These are phyloP conservation scores for Phanerodontia chrysosporium DNA, from an alignment of 768 basidiomycete genomes.

Conservation along the genomic window DNA sequence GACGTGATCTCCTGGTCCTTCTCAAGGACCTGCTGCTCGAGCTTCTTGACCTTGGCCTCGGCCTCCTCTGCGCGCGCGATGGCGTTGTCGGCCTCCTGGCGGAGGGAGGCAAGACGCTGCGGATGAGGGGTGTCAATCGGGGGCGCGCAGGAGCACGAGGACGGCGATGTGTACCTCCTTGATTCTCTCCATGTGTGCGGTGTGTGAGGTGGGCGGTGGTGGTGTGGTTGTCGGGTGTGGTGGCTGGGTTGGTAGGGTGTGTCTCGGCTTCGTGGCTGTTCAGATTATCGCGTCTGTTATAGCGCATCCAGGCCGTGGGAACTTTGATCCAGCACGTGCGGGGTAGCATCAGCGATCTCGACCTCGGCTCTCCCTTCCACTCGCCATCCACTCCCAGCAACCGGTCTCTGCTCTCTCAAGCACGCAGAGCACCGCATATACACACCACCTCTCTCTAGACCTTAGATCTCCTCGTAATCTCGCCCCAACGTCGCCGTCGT, in stretches of 20 bases:
- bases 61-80: constrained; percentile 81
- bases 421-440: background rate
- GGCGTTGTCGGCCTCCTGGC: constrained; percentile 80
- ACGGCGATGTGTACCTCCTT: constrained; percentile 34
- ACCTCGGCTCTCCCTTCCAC: background rate
- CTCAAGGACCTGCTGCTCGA: constrained; percentile 67
- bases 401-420: background rate
- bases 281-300: constrained; percentile 21
- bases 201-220: constrained; percentile 14
- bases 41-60: constrained; percentile 77
- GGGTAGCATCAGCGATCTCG: constrained; percentile 8
- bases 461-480: background rate
- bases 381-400: background rate
- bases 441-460: background rate
- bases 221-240: constrained; percentile 13
- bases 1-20: constrained; percentile 87
- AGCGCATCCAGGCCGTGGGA: constrained; percentile 32
- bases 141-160: background rate
- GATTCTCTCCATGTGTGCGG: constrained; percentile 40
- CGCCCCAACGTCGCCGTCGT: background rate
- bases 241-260: constrained; percentile 13
- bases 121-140: background rate
- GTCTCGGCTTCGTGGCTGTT: constrained; percentile 17
- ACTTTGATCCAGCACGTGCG: constrained; percentile 18
- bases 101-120: constrained; percentile 75